A percentile compares a stretch with the other conserved stretches of the same genome.
These are phyloP conservation scores for Candida jianshihensis DNA, from an alignment of 805 yeast genomes.

Conservation along the genomic window DNA sequence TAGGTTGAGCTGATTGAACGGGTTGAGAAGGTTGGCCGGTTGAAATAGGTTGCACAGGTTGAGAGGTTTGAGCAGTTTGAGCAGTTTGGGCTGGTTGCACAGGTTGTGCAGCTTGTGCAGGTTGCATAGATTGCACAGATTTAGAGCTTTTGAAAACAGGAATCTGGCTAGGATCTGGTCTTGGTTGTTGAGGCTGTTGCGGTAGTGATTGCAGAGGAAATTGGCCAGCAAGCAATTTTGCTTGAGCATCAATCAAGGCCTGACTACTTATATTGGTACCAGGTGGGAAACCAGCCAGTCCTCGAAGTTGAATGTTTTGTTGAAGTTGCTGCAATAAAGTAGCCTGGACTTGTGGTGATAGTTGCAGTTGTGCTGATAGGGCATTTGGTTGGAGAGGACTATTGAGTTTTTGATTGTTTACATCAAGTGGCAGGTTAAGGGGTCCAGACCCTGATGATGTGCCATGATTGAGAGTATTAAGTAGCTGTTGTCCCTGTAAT, in stretches of 20 bases:
- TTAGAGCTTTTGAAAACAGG: slow-evolving; percentile 5
- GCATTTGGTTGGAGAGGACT: neutral
- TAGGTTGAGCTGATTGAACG: neutral
- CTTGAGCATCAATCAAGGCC: slow-evolving; percentile 3
- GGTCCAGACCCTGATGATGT: neutral
- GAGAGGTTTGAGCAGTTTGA: neutral
- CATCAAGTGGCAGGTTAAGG: neutral
- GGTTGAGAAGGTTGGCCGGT: neutral
- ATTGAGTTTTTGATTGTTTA: neutral
- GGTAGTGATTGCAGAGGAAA: slow-evolving; percentile 1
- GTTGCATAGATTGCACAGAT: neutral
- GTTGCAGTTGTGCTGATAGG: neutral
- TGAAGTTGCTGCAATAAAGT: slow-evolving; percentile 2
- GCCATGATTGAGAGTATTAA: neutral
- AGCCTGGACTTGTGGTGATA: neutral
- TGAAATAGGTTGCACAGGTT: neutral
- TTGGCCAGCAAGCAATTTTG: neutral
- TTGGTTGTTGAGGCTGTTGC: neutral
- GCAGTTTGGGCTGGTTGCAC: neutral
- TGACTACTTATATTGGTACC: neutral
- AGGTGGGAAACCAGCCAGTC: neutral
- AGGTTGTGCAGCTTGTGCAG: neutral
- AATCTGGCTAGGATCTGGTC: slow-evolving; percentile 2
- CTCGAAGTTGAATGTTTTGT: neutral
- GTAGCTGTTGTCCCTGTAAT: slow-evolving; percentile 3